Percentiles rank a stretch among this genome's conserved stretches.
These are phyloP conservation scores for Paramyrothecium sp. DNA, from an alignment of 2,329 filamentous ascomycete species.

Conservation along the genomic window DNA sequence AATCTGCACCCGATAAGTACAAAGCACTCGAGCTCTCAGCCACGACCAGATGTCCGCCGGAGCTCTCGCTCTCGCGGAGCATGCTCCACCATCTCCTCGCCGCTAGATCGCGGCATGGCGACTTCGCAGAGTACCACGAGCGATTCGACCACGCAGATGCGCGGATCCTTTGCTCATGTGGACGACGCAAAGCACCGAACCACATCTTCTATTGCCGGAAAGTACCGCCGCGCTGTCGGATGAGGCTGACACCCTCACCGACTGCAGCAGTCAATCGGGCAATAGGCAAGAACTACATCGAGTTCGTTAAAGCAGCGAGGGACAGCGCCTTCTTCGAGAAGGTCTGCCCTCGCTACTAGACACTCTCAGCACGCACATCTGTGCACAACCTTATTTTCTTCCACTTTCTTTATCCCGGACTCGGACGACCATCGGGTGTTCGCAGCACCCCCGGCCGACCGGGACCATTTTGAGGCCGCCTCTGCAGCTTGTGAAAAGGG, in stretches of 20 bases:
- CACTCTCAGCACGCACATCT: neutral
- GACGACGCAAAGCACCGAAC: slow-evolving; percentile 5
- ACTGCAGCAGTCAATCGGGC: slow-evolving; percentile 3
- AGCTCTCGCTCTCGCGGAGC: neutral
- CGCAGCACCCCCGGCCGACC: neutral
- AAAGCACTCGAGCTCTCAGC: neutral
- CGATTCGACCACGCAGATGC: slow-evolving; percentile 4
- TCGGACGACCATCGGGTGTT: neutral
- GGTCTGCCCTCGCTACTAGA: slow-evolving; percentile 9
- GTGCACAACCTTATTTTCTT: neutral
- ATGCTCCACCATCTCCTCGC: slow-evolving; percentile 4
- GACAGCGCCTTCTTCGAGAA: slow-evolving; percentile 8
- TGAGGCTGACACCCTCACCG: slow-evolving; percentile 6
- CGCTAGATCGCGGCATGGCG: neutral
- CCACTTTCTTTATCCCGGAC: neutral
- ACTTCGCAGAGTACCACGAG: slow-evolving; percentile 4
- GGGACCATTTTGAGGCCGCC: neutral
- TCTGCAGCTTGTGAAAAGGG: slow-evolving; percentile 1
- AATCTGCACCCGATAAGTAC: slow-evolving; percentile 1
- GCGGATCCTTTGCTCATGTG: neutral
- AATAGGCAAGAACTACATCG: slow-evolving; percentile 10
- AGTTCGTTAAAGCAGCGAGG: slow-evolving; percentile 7
- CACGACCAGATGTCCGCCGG: neutral
- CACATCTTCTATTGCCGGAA: slow-evolving; percentile 10
- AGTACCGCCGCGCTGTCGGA: slow-evolving; percentile 1